A percentile compares a stretch with the other conserved stretches of the same genome.
These are phyloP conservation scores for Eruca vesicaria DNA, from an alignment of 441 rosid species.

Conservation along the genomic window DNA sequence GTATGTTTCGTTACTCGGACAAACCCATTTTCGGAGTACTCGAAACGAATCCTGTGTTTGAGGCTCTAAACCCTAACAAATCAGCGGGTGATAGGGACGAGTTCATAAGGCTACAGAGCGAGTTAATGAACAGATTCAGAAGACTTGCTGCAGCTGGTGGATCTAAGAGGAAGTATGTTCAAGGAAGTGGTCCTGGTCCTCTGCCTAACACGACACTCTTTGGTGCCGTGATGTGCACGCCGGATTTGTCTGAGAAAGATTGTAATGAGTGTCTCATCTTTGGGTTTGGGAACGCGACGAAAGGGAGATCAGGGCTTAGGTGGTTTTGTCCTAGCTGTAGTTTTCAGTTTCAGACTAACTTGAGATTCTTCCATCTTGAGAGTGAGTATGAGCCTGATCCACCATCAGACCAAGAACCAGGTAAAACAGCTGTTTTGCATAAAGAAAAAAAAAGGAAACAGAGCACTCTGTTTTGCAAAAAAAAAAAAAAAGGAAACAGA, in stretches of 20 bases:
- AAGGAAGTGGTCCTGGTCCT: slow-evolving; percentile 14
- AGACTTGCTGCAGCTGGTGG: slow-evolving; percentile 10
- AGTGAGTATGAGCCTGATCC: slow-evolving; percentile 18
- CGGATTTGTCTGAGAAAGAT: slow-evolving; percentile 22
- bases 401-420: background rate
- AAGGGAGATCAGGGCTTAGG: slow-evolving; percentile 13
- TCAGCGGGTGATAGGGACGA: slow-evolving; percentile 4
- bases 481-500: background rate
- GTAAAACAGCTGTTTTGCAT: background rate
- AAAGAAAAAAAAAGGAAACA: too few relatives aligned
- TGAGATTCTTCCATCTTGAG: slow-evolving; percentile 11
- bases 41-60: background rate
- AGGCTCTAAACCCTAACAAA: background rate
- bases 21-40: background rate
- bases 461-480: background rate
- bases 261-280: slow-evolving; percentile 16
- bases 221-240: slow-evolving; percentile 8
- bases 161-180: slow-evolving; percentile 17
- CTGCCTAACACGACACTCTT: slow-evolving; percentile 5
- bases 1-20: slow-evolving; percentile 29
- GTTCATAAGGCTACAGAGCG: background rate
- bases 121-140: slow-evolving; percentile 14
- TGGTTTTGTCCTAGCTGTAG: slow-evolving; percentile 30
- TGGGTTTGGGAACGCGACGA: background rate
- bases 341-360: slow-evolving; percentile 17